Conservation (phyloP, 768 basidiomycete species). For the Rubroboletus satanas region DNA sequence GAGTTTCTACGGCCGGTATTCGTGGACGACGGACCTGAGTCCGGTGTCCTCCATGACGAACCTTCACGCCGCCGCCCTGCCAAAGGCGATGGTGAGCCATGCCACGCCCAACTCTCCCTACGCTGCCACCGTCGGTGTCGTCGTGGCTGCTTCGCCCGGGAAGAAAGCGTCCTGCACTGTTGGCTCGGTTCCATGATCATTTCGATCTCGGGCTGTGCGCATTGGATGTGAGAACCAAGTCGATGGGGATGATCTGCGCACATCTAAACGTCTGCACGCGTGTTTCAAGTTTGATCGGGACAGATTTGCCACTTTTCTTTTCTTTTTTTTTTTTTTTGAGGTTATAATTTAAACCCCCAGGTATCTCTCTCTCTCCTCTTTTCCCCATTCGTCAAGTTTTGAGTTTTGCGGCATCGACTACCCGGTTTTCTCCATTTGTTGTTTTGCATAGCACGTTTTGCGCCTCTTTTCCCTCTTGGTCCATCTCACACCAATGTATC, state of each 20-base stretch:
- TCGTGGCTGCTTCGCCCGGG: slow-evolving; percentile 3
- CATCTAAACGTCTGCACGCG: not conserved
- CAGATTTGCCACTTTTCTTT: not conserved
- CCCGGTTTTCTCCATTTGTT: slow-evolving; percentile 13
- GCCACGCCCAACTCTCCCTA: not conserved
- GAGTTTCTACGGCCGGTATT: slow-evolving; percentile 29
- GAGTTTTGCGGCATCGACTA: slow-evolving; percentile 2
- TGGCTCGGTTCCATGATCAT: slow-evolving; percentile 17
- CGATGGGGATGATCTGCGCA: not conserved
- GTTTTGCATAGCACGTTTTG: slow-evolving; percentile 25
- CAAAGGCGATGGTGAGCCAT: slow-evolving; percentile 18
- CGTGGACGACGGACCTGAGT: slow-evolving; percentile 28
- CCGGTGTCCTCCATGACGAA: slow-evolving; percentile 23
- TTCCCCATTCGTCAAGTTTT: not conserved
- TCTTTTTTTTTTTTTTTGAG: not conserved
- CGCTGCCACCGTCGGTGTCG: slow-evolving; percentile 4
- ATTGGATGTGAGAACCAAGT: not conserved
- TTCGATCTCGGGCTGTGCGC: not conserved
- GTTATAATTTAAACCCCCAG: slow-evolving; percentile 6
- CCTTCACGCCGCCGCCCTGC: slow-evolving; percentile 8
- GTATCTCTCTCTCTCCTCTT: not conserved
- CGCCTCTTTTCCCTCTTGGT: slow-evolving; percentile 8
- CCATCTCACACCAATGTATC: slow-evolving; percentile 23
- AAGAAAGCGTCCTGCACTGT: not conserved
- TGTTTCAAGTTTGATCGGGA: not conserved